A percentile compares a stretch with the other conserved stretches of the same genome.
phyloP scores from a whole-genome alignment of 306 rosid genomes.

The Erythrophleum fordii region DNA sequence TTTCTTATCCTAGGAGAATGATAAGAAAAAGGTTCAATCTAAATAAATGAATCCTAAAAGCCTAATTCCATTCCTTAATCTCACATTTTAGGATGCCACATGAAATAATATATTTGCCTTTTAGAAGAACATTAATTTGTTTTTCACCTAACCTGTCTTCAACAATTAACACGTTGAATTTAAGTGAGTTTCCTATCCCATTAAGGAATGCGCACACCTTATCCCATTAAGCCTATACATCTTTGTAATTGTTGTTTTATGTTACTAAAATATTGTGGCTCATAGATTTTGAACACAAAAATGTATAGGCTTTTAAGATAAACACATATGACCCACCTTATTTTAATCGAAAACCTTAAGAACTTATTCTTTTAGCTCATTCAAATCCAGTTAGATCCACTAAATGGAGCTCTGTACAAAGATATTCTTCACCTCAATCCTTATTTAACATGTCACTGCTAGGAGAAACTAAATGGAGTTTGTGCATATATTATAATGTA shows the following conservation, averaged over 20 bases:
- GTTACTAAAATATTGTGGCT: constrained; percentile 5
- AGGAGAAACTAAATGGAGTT: constrained; percentile 59
- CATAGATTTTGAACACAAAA: constrained; percentile 29
- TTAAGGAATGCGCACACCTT: too few species aligned
- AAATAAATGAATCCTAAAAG: too few species aligned
- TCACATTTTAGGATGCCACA: too few species aligned
- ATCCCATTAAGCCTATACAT: too few species aligned
- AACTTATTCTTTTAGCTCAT: constrained; percentile 86
- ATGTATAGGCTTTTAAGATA: constrained; percentile 6
- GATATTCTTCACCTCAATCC: constrained; percentile 85
- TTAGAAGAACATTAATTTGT: too few species aligned
- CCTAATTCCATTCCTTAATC: too few species aligned
- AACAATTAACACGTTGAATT: too few species aligned
- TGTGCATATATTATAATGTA: constrained; percentile 81
- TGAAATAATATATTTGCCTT: too few species aligned
- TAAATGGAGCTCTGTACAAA: constrained; percentile 84
- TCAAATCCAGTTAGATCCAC: constrained; percentile 94
- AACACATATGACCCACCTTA: constrained; percentile 59
- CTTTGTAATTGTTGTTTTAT: constrained; percentile 17
- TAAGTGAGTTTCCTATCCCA: too few species aligned
- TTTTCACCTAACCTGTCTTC: too few species aligned
- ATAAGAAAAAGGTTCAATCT: too few species aligned
- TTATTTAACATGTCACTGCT: constrained; percentile 64
- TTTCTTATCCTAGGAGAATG: too few species aligned
- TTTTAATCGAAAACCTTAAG: constrained; percentile 75